Evolutionary conservation across 805 yeast species (phyloP).

Genomic region (Wickerhamiella dianesei): DNA sequence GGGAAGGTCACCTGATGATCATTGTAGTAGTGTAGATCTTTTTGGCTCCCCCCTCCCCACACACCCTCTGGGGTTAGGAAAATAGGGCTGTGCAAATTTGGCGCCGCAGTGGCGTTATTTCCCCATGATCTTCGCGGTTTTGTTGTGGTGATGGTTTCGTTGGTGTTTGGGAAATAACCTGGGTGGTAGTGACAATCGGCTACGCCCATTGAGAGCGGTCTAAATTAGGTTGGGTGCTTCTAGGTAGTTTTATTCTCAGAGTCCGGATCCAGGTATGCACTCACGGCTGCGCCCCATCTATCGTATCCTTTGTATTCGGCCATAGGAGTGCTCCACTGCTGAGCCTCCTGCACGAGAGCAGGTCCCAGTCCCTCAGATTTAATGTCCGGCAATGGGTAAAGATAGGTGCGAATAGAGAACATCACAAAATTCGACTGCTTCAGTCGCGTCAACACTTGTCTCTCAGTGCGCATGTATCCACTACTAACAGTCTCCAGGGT

Average conservation of each 20-base stretch:
- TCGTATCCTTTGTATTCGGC: slow-evolving; percentile 17
- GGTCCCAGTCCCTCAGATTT: slow-evolving; percentile 35
- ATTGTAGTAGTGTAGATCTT: too few species aligned
- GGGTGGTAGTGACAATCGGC: too few species aligned
- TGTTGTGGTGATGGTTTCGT: too few species aligned
- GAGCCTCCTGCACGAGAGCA: slow-evolving; percentile 48
- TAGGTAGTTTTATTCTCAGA: not conserved
- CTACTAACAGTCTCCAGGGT: slow-evolving; percentile 26
- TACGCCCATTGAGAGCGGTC: too few species aligned
- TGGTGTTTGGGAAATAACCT: too few species aligned
- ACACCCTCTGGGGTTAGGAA: too few species aligned
- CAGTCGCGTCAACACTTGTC: slow-evolving; percentile 42
- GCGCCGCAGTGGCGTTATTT: too few species aligned
- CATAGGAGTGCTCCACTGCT: slow-evolving; percentile 23
- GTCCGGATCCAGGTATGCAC: slow-evolving; percentile 7
- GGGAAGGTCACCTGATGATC: not conserved
- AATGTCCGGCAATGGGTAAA: slow-evolving; percentile 36
- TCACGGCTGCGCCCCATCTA: slow-evolving; percentile 16
- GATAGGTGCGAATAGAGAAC: slow-evolving; percentile 44
- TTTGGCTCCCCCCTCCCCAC: too few species aligned
- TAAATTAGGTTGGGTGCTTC: not conserved
- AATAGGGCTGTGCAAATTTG: too few species aligned
- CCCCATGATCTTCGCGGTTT: too few species aligned
- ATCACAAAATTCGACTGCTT: slow-evolving; percentile 35
- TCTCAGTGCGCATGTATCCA: slow-evolving; percentile 40